Percentiles rank a stretch among this genome's conserved stretches.
phyloP scores from a whole-genome alignment of 768 basidiomycete species.

The Hypholoma sublateritium region DNA sequence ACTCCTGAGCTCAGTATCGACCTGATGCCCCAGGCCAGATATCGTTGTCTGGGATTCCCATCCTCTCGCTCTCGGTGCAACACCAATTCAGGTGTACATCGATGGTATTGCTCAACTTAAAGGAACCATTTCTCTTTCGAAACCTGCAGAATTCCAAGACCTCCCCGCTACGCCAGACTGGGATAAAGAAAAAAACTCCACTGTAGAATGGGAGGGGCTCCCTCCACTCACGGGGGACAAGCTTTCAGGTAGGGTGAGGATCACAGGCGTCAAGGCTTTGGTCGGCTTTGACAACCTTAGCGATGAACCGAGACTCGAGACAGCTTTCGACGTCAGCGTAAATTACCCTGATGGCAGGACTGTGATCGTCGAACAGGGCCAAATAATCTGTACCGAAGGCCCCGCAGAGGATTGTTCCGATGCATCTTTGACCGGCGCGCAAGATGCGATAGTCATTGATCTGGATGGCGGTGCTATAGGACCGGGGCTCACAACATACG shows the following conservation, averaged over 20 bases:
- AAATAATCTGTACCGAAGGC: constrained; percentile 41
- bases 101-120: constrained; percentile 74
- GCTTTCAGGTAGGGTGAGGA: constrained; percentile 39
- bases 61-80: constrained; percentile 76
- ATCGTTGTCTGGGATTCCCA: constrained; percentile 71
- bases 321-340: constrained; percentile 17
- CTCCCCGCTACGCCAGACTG: constrained; percentile 57
- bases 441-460: constrained; percentile 37
- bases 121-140: constrained; percentile 34
- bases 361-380: constrained; percentile 56
- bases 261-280: constrained; percentile 49
- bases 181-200: constrained; percentile 55
- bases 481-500: constrained; percentile 61
- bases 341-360: constrained; percentile 10
- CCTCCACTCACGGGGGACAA: constrained; percentile 56
- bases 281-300: constrained; percentile 25
- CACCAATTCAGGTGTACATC: constrained; percentile 78
- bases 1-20: background rate
- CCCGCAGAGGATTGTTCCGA: constrained; percentile 22
- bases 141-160: constrained; percentile 49
- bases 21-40: constrained; percentile 29
- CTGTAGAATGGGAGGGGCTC: constrained; percentile 63
- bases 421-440: background rate
- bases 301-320: constrained; percentile 16
- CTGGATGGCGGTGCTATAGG: constrained; percentile 63